Evolutionary conservation across 2,329 filamentous ascomycete genomes (phyloP), one percentile per base, ranked within the genome.

Genomic region (Coniosporium tulheliwenetii): DNA sequence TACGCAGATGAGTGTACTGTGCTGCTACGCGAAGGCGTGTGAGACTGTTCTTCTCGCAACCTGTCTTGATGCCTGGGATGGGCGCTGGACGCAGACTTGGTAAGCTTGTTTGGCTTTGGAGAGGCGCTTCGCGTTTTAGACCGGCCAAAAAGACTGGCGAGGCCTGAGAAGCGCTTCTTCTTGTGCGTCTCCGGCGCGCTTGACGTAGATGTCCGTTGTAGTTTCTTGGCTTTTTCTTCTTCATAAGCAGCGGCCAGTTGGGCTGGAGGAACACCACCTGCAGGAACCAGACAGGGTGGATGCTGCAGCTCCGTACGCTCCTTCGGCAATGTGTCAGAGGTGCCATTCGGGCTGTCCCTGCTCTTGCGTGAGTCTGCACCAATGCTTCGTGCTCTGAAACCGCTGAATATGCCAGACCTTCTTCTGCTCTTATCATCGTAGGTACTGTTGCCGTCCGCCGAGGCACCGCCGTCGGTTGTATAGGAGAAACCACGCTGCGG

Each of bases 121-220:
- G 54, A 46, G 10, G 55, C 47, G 9, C 50, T 54, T 10, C 47
- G 51, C 2, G 58, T 57, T 30, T 53, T 57, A 8, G 55, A 58
- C 30, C 64, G 54, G 29, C 58, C 54, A 40, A 69, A 67, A 1
- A 69, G 45, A 30, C 56, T 61, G 4, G 64, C 63, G 9, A 69
- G 46, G 3, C 56, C 49, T 2, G 65, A 67, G 38, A 67, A 65
- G 30, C 65, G 56, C 45, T 66, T 67, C 48, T 58, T 61, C 39
- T 55, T 55, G 31, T 49, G 48, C 8, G 48, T 43, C 31, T 52
- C 50, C 2, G 46, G 43, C 13, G 44, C 47, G 2, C 47, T 44
- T 7, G 47, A 44, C 37, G 46, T 47, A 3, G 44, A 45, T 10
- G 51, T 40, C 16, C 53, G 50, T 39, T 57, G 53, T 2, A 49